phyloP scores from a whole-genome alignment of 73 alveolate genomes.

The Symbiodinium pilosum region DNA sequence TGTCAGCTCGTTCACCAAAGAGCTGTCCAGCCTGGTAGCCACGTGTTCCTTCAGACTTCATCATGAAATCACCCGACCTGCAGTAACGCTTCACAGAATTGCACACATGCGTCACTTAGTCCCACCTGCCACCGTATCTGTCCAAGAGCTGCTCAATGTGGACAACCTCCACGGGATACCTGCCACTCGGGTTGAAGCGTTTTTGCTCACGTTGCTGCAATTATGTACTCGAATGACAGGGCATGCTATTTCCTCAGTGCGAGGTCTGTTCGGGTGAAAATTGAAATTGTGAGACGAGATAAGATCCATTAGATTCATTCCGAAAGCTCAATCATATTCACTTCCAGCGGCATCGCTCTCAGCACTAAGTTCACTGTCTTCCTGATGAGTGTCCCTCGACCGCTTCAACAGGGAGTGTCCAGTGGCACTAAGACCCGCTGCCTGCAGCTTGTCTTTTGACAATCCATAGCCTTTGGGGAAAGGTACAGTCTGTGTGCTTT shows the following conservation, averaged over 20 bases:
- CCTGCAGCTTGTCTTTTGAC: constrained; percentile 45
- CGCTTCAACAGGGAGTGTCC: constrained; percentile 14
- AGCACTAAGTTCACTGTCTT: not conserved
- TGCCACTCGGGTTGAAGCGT: not conserved
- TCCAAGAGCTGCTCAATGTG: constrained; percentile 90
- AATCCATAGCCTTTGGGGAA: constrained; percentile 51
- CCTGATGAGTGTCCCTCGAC: not conserved
- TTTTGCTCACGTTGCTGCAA: not conserved
- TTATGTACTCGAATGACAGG: too few relatives aligned
- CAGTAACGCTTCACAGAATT: too few relatives aligned
- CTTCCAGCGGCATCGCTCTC: not conserved
- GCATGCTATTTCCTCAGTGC: not conserved
- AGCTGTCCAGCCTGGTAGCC: constrained; percentile 35
- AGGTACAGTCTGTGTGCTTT: not conserved
- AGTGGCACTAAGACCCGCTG: constrained; percentile 19
- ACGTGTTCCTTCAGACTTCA: constrained; percentile 57
- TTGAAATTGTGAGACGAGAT: not conserved
- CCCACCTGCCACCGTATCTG: constrained; percentile 82
- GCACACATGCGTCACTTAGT: too few relatives aligned
- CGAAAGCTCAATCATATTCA: not conserved
- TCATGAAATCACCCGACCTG: constrained; percentile 60
- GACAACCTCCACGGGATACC: constrained; percentile 90
- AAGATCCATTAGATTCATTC: too few relatives aligned
- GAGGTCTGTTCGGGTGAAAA: not conserved
- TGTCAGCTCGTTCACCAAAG: too few relatives aligned